These are phyloP conservation scores for Pueraria montana DNA, from an alignment of 306 rosid genomes.

Conservation along the genomic window DNA sequence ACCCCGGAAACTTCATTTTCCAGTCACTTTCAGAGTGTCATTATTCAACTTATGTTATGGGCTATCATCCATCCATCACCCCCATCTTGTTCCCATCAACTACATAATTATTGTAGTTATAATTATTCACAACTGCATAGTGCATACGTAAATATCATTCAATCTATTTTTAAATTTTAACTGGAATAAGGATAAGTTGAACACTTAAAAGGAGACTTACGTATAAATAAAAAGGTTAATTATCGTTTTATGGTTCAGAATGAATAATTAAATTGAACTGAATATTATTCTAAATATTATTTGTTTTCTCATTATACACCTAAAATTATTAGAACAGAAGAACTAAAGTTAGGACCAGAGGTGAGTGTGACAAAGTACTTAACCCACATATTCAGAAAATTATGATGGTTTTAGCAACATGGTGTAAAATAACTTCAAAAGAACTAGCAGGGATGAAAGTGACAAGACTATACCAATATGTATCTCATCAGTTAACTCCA, in stretches of 20 bases:
- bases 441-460: not conserved
- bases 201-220: not conserved
- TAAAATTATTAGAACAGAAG: not conserved
- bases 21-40: constrained; percentile 13
- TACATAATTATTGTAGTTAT: constrained; percentile 33
- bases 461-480: constrained; percentile 5
- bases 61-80: constrained; percentile 39
- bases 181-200: not conserved
- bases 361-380: not conserved
- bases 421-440: not conserved
- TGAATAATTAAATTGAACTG: not conserved
- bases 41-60: constrained; percentile 38
- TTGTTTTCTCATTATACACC: not conserved
- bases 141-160: constrained; percentile 21
- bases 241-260: not conserved
- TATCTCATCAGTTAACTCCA: constrained; percentile 25
- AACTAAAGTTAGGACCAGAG: not conserved
- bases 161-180: not conserved
- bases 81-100: constrained; percentile 32
- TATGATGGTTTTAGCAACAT: constrained; percentile 6
- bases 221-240: not conserved
- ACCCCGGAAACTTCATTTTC: constrained; percentile 22
- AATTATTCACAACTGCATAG: constrained; percentile 32
- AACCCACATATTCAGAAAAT: not conserved
- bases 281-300: not conserved